Conservation (phyloP, 164 flowering plant species). For the Vitis cinerea region DNA sequence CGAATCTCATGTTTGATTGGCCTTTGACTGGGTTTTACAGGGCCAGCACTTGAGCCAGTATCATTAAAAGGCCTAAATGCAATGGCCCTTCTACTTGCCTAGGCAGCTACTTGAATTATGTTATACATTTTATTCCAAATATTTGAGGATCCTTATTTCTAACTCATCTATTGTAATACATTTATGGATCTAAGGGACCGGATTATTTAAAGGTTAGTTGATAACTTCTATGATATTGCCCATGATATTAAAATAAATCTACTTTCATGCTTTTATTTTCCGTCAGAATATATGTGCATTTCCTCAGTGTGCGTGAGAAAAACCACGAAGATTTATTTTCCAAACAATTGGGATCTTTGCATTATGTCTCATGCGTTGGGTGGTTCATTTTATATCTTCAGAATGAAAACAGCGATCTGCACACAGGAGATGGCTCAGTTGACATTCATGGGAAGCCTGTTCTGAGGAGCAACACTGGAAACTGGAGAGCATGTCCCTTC, state of each 20-base stretch:
- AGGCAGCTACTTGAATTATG: too few species aligned
- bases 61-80: too few species aligned
- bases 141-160: too few species aligned
- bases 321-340: background rate
- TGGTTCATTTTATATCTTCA: conserved; percentile 17
- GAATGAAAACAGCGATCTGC: conserved; percentile 37
- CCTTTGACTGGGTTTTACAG: too few species aligned
- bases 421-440: conserved; percentile 89
- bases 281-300: background rate
- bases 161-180: too few species aligned
- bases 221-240: background rate
- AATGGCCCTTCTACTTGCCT: too few species aligned
- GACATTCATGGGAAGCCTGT: conserved; percentile 74
- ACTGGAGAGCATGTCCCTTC: conserved; percentile 92
- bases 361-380: background rate
- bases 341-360: background rate
- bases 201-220: background rate
- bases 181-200: too few species aligned
- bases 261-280: background rate
- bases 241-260: background rate
- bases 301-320: too few species aligned
- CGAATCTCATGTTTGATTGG: too few species aligned
- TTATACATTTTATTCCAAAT: too few species aligned
- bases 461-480: conserved; percentile 66
- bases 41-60: too few species aligned